These are phyloP conservation scores for Trichoderma simmonsii DNA, from an alignment of 2,329 filamentous ascomycete species.

Conservation along the genomic window DNA sequence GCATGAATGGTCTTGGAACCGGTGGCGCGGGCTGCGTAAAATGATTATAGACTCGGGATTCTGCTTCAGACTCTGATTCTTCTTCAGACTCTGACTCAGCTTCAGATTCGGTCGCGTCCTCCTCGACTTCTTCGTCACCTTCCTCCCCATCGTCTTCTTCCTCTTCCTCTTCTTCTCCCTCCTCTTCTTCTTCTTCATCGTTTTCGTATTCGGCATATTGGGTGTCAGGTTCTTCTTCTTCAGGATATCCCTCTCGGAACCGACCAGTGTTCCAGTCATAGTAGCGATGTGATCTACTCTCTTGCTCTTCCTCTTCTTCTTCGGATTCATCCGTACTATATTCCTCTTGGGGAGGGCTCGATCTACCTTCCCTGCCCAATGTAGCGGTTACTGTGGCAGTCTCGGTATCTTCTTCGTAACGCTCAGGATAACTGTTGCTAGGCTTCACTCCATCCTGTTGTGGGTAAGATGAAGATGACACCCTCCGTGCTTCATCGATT, in stretches of 20 bases:
- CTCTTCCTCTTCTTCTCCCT: not conserved
- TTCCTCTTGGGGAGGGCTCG: not conserved
- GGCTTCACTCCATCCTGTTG: not conserved
- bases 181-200: not conserved
- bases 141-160: not conserved
- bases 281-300: not conserved
- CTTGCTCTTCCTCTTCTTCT: not conserved
- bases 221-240: not conserved
- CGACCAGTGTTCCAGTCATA: not conserved
- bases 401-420: slow-evolving; percentile 11
- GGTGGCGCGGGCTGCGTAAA: not conserved
- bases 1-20: not conserved
- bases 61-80: slow-evolving; percentile 28
- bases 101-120: slow-evolving; percentile 24
- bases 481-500: not conserved
- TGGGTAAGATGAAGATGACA: not conserved
- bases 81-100: slow-evolving; percentile 29
- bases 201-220: not conserved
- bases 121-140: not conserved
- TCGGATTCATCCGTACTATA: slow-evolving; percentile 4
- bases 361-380: slow-evolving; percentile 5
- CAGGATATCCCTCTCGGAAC: not conserved
- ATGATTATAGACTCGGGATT: slow-evolving; percentile 11
- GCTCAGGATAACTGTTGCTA: not conserved
- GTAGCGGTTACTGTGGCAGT: slow-evolving; percentile 11